A percentile compares a stretch with the other conserved stretches of the same genome.
phyloP scores from a whole-genome alignment of 768 basidiomycete species.

The Tylopilus vinaceipallidus region DNA sequence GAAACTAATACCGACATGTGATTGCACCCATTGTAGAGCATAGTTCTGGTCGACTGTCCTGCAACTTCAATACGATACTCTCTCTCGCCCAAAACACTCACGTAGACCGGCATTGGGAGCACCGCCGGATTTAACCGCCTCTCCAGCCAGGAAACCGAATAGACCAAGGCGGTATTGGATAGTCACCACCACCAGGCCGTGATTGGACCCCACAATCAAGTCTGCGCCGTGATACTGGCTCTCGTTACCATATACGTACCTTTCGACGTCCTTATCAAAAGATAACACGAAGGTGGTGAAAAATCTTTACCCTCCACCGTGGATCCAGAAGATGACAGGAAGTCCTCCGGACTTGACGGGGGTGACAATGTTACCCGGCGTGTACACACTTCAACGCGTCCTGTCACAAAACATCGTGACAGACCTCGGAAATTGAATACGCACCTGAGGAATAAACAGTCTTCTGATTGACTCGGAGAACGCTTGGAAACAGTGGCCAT shows the following conservation, averaged over 20 bases:
- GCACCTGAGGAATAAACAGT: conserved; percentile 9
- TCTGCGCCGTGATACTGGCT: conserved; percentile 2
- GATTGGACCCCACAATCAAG: neutral
- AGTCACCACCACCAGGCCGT: no score
- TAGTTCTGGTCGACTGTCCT: conserved; percentile 3
- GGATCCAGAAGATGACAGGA: conserved; percentile 14
- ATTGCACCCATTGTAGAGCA: conserved; percentile 6
- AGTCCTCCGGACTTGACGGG: conserved; percentile 1
- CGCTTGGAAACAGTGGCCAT: neutral
- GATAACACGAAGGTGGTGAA: neutral
- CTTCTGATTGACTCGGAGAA: neutral
- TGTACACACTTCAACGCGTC: neutral
- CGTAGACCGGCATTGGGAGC: no score
- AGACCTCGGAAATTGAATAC: neutral
- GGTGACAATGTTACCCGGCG: neutral
- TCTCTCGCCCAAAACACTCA: no score
- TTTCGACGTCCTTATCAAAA: neutral
- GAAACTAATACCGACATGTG: neutral
- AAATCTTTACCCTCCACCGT: conserved; percentile 12
- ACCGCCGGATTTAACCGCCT: no score
- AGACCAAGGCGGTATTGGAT: no score
- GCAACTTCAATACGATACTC: neutral
- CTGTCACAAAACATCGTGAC: neutral
- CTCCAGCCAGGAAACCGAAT: no score
- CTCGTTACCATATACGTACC: neutral